Evolutionary conservation across 257 asterid species (phyloP).

Genomic region (Fraxinus cuspidata): DNA sequence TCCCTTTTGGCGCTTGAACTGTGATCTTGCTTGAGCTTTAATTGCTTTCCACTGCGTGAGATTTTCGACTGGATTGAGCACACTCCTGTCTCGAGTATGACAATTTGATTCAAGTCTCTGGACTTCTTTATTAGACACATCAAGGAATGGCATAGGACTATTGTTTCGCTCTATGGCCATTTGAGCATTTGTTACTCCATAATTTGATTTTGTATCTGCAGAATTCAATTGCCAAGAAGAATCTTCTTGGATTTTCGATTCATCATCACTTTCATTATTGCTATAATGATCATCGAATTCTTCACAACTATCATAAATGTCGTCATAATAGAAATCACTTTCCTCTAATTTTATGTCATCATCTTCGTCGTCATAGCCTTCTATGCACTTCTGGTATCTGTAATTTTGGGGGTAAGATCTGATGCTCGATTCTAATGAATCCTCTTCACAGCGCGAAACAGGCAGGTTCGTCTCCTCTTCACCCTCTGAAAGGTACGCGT

Average conservation of each 20-base stretch:
- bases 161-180: background rate
- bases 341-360: constrained; percentile 44
- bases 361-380: constrained; percentile 53
- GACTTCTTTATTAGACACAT: constrained; percentile 17
- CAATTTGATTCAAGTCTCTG: constrained; percentile 26
- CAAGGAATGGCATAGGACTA: background rate
- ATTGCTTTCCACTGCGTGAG: constrained; percentile 68
- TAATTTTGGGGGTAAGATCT: constrained; percentile 42
- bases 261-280: constrained; percentile 17
- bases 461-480: constrained; percentile 37
- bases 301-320: constrained; percentile 28
- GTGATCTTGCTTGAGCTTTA: constrained; percentile 46
- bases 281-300: constrained; percentile 17
- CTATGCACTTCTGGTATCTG: constrained; percentile 58
- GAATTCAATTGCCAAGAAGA: background rate
- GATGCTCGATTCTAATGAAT: constrained; percentile 21
- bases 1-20: constrained; percentile 44
- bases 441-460: constrained; percentile 28
- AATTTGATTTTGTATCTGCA: constrained; percentile 8
- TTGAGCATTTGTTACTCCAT: no score
- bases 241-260: constrained; percentile 14
- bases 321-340: constrained; percentile 41
- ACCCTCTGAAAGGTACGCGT: constrained; percentile 37
- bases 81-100: constrained; percentile 34
- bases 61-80: constrained; percentile 78